These are phyloP conservation scores for Hordeum vulgare DNA, from an alignment of 176 grass and related monocot species.

Conservation along the genomic window MorexV3_pseudomolecules_assembly NC_058523.1:161742899-161743398, in stretches of 20 bases:
- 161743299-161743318: conserved; percentile 47
- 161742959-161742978: conserved; percentile 69
- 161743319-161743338: conserved; percentile 68
- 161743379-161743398: conserved; percentile 69
- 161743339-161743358: conserved; percentile 92
- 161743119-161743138: conserved; percentile 64
- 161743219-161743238: conserved; percentile 71
- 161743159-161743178: conserved; percentile 82
- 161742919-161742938: not conserved
- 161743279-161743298: conserved; percentile 49
- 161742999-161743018: conserved; percentile 65
- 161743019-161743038: conserved; percentile 70
- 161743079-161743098: conserved; percentile 79
- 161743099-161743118: conserved; percentile 82
- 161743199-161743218: conserved; percentile 96
- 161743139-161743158: conserved; percentile 62
- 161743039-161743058: conserved; percentile 68
- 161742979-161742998: conserved; percentile 64
- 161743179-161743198: conserved; percentile 82
- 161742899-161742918: not conserved
- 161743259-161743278: conserved; percentile 47
- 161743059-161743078: conserved; percentile 79
- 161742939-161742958: not conserved
- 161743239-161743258: conserved; percentile 69
- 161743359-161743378: conserved; percentile 83